Conservation (phyloP, 2,329 filamentous ascomycete genomes). For the Aciculosporium take region DNA sequence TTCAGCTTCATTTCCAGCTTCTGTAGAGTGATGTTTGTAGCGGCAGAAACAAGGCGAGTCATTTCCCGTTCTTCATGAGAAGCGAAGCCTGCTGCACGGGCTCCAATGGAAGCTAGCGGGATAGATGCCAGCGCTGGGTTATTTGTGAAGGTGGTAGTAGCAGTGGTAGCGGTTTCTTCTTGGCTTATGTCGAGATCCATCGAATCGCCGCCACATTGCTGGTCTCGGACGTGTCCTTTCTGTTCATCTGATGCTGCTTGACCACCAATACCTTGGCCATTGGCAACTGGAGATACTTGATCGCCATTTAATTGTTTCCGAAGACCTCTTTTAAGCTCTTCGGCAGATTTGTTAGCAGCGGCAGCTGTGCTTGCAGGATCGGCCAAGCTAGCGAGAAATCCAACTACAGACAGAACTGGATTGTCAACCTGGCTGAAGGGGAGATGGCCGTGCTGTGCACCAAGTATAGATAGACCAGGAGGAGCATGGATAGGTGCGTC, state of each 20-base stretch:
- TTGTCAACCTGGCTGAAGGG: conserved; percentile 91
- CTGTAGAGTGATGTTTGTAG: conserved; percentile 84
- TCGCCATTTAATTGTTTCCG: conserved; percentile 59
- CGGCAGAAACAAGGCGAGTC: conserved; percentile 80
- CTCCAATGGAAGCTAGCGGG: conserved; percentile 73
- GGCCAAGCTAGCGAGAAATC: conserved; percentile 81
- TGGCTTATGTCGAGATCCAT: conserved; percentile 51
- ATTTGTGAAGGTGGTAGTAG: conserved; percentile 34
- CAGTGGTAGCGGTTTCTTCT: conserved; percentile 35
- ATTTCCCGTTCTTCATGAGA: conserved; percentile 96
- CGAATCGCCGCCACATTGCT: conserved; percentile 34
- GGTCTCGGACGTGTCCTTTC: not conserved
- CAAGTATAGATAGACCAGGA: conserved; percentile 50
- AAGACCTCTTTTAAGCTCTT: conserved; percentile 69
- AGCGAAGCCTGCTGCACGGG: conserved; percentile 72
- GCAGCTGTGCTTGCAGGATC: conserved; percentile 84
- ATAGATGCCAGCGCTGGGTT: conserved; percentile 52
- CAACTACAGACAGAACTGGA: conserved; percentile 89
- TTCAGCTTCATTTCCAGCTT: conserved; percentile 92
- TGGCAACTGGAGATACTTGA: conserved; percentile 32
- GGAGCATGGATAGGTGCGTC: conserved; percentile 39
- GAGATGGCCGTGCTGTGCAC: conserved; percentile 61
- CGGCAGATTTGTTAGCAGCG: conserved; percentile 75
- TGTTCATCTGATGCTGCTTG: not conserved
- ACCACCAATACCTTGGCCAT: conserved; percentile 41